Base-by-base conservation (phyloP, 139 green algal species). In the Pleodorina starrii region DNA sequence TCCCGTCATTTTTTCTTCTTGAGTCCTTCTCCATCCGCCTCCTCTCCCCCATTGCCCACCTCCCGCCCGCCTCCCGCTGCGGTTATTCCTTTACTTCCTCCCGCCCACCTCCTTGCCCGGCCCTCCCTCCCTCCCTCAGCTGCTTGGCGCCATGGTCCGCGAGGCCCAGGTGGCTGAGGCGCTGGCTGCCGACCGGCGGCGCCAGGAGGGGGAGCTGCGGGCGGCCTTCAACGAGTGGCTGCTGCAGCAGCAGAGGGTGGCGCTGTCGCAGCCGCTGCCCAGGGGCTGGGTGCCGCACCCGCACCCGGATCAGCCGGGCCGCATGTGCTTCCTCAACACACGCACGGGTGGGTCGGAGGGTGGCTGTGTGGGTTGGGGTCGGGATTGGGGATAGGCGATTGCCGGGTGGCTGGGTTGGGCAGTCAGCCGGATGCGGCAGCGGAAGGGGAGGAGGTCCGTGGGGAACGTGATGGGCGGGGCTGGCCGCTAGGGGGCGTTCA, bases 251-350 rank as follows among this genome's bases (percentile, higher is more conserved):
- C 84, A 89, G 69, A 68, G 69, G 12, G 69, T 89, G 84, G 84
- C 84, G 68, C 69, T 89, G 71, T 74, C 69, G 50, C 84, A 89
- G 84, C 48, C 84, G 23, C 84, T 89, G 84, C 84, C 84, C 44
- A 68, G 84, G 16, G 84, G 84, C 84, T 89, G 84, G 84, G 84
- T 89, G 84, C 84, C 84, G 69, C 48, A 72, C 48, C 84, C 84
- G 38, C 82, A 88, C 82, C 82, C 82, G 32, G 68, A 89, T 40
- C 19, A 89, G 10, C 36, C 69, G 19, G 38, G 23, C n/a, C 84
- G 84, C 84, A 82, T 73, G 36, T 72, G 69, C 68, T 89, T 83
- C 68, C 71, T 89, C 36, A 89, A 89, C 68, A 89, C 84, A 14
- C 69, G 84, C 7, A 89, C 84, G 16, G 84, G 84, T 89, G 84